A percentile compares a stretch with the other conserved stretches of the same genome.
Conservation (phyloP, 768 basidiomycete genomes). For the Termitomyces sp. region DNA sequence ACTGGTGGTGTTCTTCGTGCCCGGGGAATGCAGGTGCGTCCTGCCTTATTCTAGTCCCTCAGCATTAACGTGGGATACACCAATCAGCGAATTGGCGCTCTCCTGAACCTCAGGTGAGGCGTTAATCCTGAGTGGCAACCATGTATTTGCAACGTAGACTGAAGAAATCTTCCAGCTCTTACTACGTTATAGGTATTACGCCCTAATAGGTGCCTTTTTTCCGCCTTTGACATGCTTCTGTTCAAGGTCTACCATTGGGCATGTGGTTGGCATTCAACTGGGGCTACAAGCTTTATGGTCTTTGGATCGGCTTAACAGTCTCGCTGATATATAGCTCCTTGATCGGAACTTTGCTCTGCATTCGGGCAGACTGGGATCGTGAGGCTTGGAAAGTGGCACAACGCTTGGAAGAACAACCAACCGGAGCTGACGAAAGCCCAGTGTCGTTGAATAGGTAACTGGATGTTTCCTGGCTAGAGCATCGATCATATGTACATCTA, state of each 20-base stretch:
- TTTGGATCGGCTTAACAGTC: slow-evolving; percentile 83
- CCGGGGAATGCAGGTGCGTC: slow-evolving; percentile 64
- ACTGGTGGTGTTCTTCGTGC: slow-evolving; percentile 78
- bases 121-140: neutral
- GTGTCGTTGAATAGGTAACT: neutral
- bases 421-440: neutral
- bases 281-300: slow-evolving; percentile 59
- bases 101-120: slow-evolving; percentile 68
- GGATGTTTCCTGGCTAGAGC: too few relatives aligned
- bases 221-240: neutral
- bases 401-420: slow-evolving; percentile 33
- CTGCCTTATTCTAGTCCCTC: neutral
- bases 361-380: slow-evolving; percentile 62
- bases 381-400: slow-evolving; percentile 61
- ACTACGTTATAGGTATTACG: slow-evolving; percentile 63
- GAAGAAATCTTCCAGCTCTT: slow-evolving; percentile 40
- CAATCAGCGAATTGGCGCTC: slow-evolving; percentile 59
- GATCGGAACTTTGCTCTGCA: slow-evolving; percentile 47
- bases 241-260: slow-evolving; percentile 70
- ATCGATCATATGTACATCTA: too few relatives aligned
- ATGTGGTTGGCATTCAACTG: slow-evolving; percentile 68
- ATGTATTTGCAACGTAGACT: neutral
- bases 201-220: neutral
- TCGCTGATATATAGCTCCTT: slow-evolving; percentile 55
- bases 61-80: neutral